Evolutionary conservation across 495 filamentous ascomycete species (phyloP), one percentile per base, ranked within the genome.

Genomic region (Tuber aestivum): DNA sequence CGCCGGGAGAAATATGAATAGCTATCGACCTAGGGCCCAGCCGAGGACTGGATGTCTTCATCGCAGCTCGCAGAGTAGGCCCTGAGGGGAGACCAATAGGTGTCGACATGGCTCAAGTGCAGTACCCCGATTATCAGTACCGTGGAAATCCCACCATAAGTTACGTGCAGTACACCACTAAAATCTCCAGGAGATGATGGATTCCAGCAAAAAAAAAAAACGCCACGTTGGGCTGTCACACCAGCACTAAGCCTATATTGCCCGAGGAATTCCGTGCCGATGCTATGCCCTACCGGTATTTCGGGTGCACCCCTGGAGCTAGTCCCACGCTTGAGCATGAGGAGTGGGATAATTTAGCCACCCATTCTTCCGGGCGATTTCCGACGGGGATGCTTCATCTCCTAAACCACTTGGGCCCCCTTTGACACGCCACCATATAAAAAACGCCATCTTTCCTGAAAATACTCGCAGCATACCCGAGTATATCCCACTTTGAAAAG

Each of bases 71-170:
- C 69, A 89, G 87, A 74, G 87, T 92, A 20, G 90, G 90, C 0
- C 70, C 77, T 0, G 82, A 79, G 3, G 90, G 90, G 8, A 83
- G 83, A 14, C 89, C 86, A 1, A 89, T 91, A 72, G 91, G 90
- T 23, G 83, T 92, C 35, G 91, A 93, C 82, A 92, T 92, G 87
- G 92, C 87, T 76, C 85, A 90, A 79, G 89, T 88, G 78, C 69
- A 72, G 65, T 20, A 61, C 41, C 71, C 21, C 18, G 61, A 41
- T 38, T 77, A 42, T 44, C 72, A 37, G 42, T 41, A 40, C 21
- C 18, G 7, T 44, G 7, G 3, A 45, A 41, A n/a, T 7, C 10
- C 9, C 35, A 70, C 41, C 37, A 23, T 40, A 41, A 16, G 27
- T 42, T 41, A 20, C 32, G 32, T 9, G 40, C 9, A 9, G 9